Conservation (phyloP, 495 filamentous ascomycete genomes). For the Xylaria grammica region DNA sequence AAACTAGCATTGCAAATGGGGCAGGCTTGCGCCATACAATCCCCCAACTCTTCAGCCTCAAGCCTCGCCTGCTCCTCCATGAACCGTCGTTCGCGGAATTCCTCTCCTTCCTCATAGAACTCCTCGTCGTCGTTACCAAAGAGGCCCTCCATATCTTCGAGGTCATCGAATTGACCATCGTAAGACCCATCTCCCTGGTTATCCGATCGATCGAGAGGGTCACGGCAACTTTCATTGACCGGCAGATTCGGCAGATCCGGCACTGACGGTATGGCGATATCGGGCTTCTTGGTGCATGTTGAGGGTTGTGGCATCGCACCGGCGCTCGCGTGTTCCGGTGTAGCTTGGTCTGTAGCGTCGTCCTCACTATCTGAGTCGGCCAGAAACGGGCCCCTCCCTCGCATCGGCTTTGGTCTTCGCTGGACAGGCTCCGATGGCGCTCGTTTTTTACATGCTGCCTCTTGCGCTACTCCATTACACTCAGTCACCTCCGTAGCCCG, state of each 20-base stretch:
- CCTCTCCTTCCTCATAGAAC: conserved; percentile 61
- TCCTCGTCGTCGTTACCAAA: conserved; percentile 53
- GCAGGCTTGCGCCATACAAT: conserved; percentile 58
- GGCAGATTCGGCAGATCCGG: conserved; percentile 34
- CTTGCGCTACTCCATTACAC: background rate
- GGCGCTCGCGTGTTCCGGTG: conserved; percentile 4
- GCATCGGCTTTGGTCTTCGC: conserved; percentile 15
- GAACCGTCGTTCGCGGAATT: conserved; percentile 62
- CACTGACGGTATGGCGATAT: conserved; percentile 21
- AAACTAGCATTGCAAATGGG: conserved; percentile 76
- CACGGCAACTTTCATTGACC: conserved; percentile 30
- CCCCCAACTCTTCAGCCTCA: conserved; percentile 56
- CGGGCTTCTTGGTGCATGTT: conserved; percentile 9
- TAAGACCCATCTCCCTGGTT: conserved; percentile 56
- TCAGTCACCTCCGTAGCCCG: conserved; percentile 3
- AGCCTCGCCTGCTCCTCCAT: conserved; percentile 67
- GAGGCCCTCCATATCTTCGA: conserved; percentile 67
- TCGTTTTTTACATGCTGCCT: conserved; percentile 8
- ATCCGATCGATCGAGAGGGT: conserved; percentile 37
- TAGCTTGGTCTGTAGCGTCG: conserved; percentile 17
- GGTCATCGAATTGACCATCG: conserved; percentile 60
- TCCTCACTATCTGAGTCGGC: conserved; percentile 73
- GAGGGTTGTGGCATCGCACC: conserved; percentile 2
- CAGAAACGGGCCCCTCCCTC: conserved; percentile 60
- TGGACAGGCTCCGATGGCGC: conserved; percentile 1